These are phyloP conservation scores for Avena atlantica DNA, from an alignment of 176 grass and related monocot species.

Conservation along the genomic window DNA sequence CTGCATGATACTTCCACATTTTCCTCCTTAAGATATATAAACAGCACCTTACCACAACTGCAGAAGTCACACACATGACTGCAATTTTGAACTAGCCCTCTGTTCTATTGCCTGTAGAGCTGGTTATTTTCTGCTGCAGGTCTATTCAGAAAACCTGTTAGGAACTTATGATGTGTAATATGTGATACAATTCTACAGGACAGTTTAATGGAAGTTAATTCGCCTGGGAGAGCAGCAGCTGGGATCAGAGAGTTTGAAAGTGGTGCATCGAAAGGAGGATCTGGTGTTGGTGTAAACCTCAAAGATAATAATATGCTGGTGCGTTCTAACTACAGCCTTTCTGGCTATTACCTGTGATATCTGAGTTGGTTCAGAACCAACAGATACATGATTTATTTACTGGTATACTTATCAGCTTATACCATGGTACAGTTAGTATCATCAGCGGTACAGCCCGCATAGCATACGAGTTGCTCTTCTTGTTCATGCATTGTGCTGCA, in stretches of 20 bases:
- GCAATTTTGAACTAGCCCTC: slow-evolving; percentile 16
- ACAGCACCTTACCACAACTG: not conserved
- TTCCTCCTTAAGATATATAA: slow-evolving; percentile 1
- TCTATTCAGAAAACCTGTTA: slow-evolving; percentile 9
- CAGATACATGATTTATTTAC: not conserved
- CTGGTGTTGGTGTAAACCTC: slow-evolving; percentile 32
- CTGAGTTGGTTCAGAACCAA: not conserved
- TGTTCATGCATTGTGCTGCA: slow-evolving; percentile 31
- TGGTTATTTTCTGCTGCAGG: slow-evolving; percentile 15
- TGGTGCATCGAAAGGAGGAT: slow-evolving; percentile 37
- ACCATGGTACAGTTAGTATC: slow-evolving; percentile 3
- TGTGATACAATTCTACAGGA: slow-evolving; percentile 47
- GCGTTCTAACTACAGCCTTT: slow-evolving; percentile 33
- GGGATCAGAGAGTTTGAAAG: slow-evolving; percentile 31
- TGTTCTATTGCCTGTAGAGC: slow-evolving; percentile 18
- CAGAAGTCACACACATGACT: not conserved
- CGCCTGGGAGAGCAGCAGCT: slow-evolving; percentile 34
- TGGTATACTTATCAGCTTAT: slow-evolving; percentile 35
- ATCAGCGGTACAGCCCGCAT: not conserved
- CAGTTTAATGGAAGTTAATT: slow-evolving; percentile 60
- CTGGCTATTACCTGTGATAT: not conserved
- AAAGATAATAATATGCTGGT: slow-evolving; percentile 41
- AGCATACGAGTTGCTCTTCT: not conserved
- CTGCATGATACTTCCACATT: slow-evolving; percentile 20
- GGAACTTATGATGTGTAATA: not conserved